These are phyloP conservation scores for Auricularia sp. DNA, from an alignment of 768 basidiomycete species.

Conservation along the genomic window DNA sequence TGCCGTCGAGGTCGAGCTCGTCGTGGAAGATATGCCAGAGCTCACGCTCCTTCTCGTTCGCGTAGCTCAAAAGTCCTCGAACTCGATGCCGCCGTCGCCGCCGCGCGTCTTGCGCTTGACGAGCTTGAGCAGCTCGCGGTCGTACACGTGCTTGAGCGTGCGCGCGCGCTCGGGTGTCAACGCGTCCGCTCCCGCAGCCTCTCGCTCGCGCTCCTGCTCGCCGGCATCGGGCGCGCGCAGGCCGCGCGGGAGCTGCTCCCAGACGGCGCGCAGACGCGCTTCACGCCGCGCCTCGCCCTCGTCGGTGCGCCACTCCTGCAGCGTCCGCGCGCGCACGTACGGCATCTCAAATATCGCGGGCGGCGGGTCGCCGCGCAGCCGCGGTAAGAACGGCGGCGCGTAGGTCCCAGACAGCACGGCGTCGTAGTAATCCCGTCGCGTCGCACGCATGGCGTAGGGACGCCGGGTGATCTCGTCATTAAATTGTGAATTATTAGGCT, in stretches of 20 bases:
- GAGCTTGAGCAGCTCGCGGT: constrained; percentile 59
- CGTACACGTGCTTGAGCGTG: constrained; percentile 58
- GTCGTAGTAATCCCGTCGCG: neutral
- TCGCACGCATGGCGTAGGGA: neutral
- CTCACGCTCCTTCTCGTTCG: constrained; percentile 74
- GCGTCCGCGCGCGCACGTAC: constrained; percentile 24
- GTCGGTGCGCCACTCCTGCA: constrained; percentile 50
- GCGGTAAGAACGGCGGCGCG: neutral
- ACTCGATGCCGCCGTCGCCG: constrained; percentile 38
- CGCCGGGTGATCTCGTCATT: neutral
- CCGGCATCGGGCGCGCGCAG: constrained; percentile 18
- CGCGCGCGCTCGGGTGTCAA: constrained; percentile 41
- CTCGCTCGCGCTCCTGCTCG: constrained; percentile 10
- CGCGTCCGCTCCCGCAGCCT: constrained; percentile 8
- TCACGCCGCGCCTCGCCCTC: constrained; percentile 59
- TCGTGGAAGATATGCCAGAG: constrained; percentile 87
- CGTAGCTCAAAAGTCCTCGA: constrained; percentile 69
- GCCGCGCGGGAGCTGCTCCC: constrained; percentile 41
- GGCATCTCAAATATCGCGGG: neutral
- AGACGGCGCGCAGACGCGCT: constrained; percentile 48
- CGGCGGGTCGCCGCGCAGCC: neutral
- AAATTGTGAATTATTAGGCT: neutral
- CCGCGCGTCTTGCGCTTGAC: constrained; percentile 19
- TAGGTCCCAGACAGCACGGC: neutral
- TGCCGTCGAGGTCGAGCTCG: constrained; percentile 81